A percentile compares a stretch with the other conserved stretches of the same genome.
Conservation (phyloP, 768 basidiomycete species). For the Russula vinacea region DNA sequence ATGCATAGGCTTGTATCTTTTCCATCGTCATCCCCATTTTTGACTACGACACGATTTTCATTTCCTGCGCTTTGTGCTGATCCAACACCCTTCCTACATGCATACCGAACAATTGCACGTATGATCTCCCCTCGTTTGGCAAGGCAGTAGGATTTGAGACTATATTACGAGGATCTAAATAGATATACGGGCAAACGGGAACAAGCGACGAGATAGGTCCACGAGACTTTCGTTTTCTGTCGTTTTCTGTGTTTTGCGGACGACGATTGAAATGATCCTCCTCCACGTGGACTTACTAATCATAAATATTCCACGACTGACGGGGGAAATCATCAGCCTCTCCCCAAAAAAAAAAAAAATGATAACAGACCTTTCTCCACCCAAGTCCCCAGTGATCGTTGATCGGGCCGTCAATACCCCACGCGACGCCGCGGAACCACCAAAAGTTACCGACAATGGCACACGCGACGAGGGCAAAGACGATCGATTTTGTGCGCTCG, state of each 20-base stretch:
- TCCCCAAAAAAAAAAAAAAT: neutral
- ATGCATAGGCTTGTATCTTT: conserved; percentile 20
- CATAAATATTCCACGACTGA: conserved; percentile 40
- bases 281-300: neutral
- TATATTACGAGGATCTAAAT: conserved; percentile 27
- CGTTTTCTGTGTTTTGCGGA: neutral
- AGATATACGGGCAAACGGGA: conserved; percentile 1
- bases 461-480: conserved; percentile 61
- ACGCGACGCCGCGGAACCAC: conserved; percentile 91
- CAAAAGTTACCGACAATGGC: conserved; percentile 77
- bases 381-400: conserved; percentile 70
- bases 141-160: neutral
- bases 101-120: neutral
- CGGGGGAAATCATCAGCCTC: neutral
- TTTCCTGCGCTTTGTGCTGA: neutral
- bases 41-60: neutral
- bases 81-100: neutral
- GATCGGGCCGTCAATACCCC: conserved; percentile 89
- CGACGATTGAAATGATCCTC: neutral
- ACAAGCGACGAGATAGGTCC: neutral
- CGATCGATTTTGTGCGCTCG: conserved; percentile 61
- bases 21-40: conserved; percentile 11
- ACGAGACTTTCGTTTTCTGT: neutral
- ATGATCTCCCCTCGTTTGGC: neutral
- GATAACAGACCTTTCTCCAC: conserved; percentile 64